These are phyloP conservation scores for Eucalyptus pauciflora DNA, from an alignment of 345 rosid genomes.

Conservation along the genomic window DNA sequence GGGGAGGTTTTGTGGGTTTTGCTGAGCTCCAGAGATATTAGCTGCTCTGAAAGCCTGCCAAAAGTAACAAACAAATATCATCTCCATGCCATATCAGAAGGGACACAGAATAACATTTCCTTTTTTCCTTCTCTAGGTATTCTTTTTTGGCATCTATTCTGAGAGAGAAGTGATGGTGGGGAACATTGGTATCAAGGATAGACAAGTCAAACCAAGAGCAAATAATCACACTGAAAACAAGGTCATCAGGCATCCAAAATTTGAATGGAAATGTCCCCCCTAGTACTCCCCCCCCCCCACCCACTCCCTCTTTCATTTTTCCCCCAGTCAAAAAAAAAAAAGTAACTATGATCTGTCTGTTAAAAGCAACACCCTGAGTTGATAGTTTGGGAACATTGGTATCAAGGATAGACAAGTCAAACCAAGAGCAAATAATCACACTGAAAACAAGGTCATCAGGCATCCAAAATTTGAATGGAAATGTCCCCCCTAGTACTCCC, in stretches of 20 bases:
- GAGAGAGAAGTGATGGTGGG: not conserved
- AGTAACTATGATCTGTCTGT: not conserved
- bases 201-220: not conserved
- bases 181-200: not conserved
- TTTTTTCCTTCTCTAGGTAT: not conserved
- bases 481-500: no score
- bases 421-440: not conserved
- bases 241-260: not conserved
- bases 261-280: not conserved
- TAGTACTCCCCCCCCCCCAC: not conserved
- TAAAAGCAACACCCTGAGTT: not conserved
- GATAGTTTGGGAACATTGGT: not conserved
- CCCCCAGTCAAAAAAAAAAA: not conserved
- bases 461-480: not conserved
- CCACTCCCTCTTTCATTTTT: no score
- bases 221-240: not conserved
- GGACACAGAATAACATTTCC: not conserved
- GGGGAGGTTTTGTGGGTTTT: slow-evolving; percentile 44
- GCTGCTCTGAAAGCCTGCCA: slow-evolving; percentile 57
- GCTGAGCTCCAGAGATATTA: slow-evolving; percentile 61
- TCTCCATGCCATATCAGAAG: not conserved
- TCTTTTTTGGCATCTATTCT: not conserved
- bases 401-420: not conserved
- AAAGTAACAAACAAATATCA: not conserved
- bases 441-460: not conserved